Evolutionary conservation across 805 yeast genomes (phyloP).

Genomic region (Ogataea salicorniae): DNA sequence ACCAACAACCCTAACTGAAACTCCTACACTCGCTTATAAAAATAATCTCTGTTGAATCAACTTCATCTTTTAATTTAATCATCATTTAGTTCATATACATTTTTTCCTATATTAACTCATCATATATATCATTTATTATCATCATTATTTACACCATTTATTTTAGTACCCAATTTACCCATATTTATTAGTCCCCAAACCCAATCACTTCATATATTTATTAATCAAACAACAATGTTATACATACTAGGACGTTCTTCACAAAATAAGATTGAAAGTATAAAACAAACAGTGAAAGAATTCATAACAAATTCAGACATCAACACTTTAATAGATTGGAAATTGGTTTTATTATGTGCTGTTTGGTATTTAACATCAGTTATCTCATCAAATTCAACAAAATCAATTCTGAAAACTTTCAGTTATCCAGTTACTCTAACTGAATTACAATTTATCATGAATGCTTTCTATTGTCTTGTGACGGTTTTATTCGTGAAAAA

Average conservation of each 20-base stretch:
- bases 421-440: conserved; percentile 85
- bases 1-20: too few species aligned
- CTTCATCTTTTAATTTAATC: too few species aligned
- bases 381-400: conserved; percentile 75
- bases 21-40: too few species aligned
- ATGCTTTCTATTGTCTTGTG: conserved; percentile 52
- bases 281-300: conserved; percentile 5
- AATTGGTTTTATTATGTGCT: conserved; percentile 45
- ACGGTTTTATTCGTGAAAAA: conserved; percentile 23
- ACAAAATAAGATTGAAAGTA: conserved; percentile 4
- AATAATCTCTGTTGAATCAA: too few species aligned
- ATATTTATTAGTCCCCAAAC: not conserved
- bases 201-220: conserved; percentile 1
- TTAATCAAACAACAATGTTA: conserved; percentile 9
- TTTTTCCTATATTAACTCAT: too few species aligned
- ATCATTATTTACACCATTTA: not conserved
- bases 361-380: conserved; percentile 82
- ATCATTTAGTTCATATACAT: too few species aligned
- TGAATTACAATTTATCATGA: conserved; percentile 77
- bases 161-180: not conserved
- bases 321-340: conserved; percentile 26
- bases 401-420: conserved; percentile 64
- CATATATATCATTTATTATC: not conserved
- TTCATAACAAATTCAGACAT: conserved; percentile 8
- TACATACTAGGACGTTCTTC: conserved; percentile 10